Evolutionary conservation across 2,329 filamentous ascomycete species (phyloP), one percentile per base, ranked within the genome.

Genomic region (Boeremia exigua): DNA sequence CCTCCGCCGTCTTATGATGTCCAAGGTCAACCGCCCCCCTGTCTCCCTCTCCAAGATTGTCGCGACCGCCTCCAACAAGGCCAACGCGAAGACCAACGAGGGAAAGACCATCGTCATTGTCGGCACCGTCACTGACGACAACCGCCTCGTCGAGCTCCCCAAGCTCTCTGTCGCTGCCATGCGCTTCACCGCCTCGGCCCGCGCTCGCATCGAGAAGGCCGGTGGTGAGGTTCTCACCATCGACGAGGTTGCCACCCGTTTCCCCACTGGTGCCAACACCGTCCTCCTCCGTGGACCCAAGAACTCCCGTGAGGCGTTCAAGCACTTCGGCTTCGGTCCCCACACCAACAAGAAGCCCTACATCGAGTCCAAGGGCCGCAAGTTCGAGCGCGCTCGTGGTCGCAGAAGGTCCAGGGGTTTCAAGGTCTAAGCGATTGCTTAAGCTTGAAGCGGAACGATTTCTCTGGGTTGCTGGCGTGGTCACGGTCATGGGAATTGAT

Each of bases 311-410:
- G 95, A 99, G 88, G 91, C 95, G 64, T 85, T 98, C 81, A 98
- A 96, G 90, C 96, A 99, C 86, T 99, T 99, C 79, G 95, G 96
- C 79, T 90, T 99, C 74, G 96, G 95, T 70, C 95, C 95, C 68
- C 95, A 99, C 88, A 93, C 88, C 81, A 85, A 96, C 89, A 99
- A 98, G 94, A 98, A 97, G 88, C 94, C 94, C 72, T 91, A 96
- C 74, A 87, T 99, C 77, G 87, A 92, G 82, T 96, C 92, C 86
- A 99, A 99, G 91, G 96, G 96, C 78, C 90, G 95, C 84, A 99
- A 99, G 87, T 99, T 99, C 86, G 96, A 99, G 89, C 87, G 88
- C 77, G 95, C 93, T 77, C 93, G 95, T 95, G 96, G 95, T 82
- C 93, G 95, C 84, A 96, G 95, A 89, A 86, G 92, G 80, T 98